Base-by-base conservation (phyloP, 768 basidiomycete species). In the Russula lepida region DNA sequence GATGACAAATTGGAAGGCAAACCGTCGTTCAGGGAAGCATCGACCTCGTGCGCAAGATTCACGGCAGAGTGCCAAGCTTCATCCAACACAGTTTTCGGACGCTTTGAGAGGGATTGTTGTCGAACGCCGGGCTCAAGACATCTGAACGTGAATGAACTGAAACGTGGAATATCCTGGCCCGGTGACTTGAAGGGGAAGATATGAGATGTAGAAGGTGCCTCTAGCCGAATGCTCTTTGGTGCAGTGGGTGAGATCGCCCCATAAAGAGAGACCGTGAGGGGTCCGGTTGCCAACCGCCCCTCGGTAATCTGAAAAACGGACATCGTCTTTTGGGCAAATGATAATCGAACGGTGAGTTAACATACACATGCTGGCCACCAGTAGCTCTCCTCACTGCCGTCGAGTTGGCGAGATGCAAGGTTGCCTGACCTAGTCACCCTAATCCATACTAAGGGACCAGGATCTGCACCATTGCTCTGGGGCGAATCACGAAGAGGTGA, bases 301-400 rank as follows among this genome's bases (percentile, higher is more conserved):
- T 59, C 49, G 0, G 54, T 48, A 21, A 65, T 37, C 66, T 66
- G 53, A 19, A 11, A 27, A 9, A 27, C 19, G 35, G 15, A 33
- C 13, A 30, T 19, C n/a, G 12, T 17, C 7, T 21, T 28, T 21
- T 6, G 19, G 11, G 39, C 8, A 3, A 21, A 28, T n/a, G 23
- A 32, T 17, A 19, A 30, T 21, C 2, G 6, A 58, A 28, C 30
- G 9, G n/a, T 59, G 54, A 46, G 62, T 27, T 44, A 51, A 71
- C 75, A 65, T 67, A 88, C 88, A 75, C 79, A 78, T 30, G 77
- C 85, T 23, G 88, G 88, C 88, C 88, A 89, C 88, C 88, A 89
- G 41, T 82, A 58, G 12, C 67, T 63, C 39, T 63, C 60, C 13
- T 62, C 70, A 2, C 68, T 69, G 32, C 68, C 69, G 25, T 37